Evolutionary conservation across 305 asterid species (phyloP), one percentile per base, ranked within the genome.

Genomic region (Fraxinus xanthoxyloides): DNA sequence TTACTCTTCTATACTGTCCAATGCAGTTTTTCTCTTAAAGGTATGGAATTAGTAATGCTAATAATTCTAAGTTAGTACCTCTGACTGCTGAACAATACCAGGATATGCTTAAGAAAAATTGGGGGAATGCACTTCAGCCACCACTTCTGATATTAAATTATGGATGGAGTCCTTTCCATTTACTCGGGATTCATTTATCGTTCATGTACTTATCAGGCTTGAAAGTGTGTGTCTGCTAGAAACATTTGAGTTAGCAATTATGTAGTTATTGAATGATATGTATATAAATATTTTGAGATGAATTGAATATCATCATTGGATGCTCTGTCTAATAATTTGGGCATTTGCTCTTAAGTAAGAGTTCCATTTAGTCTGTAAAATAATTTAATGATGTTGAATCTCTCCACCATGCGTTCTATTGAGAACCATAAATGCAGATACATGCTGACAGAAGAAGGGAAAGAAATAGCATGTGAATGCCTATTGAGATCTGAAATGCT

Each of bases 381-480:
- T 34, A 63, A 9, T 81, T 1, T 48, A 76, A 54, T 40, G 40
- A 72, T 76, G 67, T 81, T 0, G 17, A 65, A 48, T 69, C 7
- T 24, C 8, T 30, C 5, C 48, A 59, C 19, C 36, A 32, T 69
- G 15, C 69, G 65, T 82, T 82, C 81, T 77, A 56, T 78, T 83
- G 84, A 70, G 74, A 82, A 82, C 69, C 79, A 54, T 76, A 75
- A 26, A 73, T 83, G 80, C 89, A 95, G 99, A 87, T 95, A 95
- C 88, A 95, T 94, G 99, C 88, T 95, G 88, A 91, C 98, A 2
- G 97, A 91, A 79, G 97, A 93, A 90, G 99, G 99, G 80, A 94
- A 91, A 86, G 93, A 91, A 85, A 91, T 87, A 46, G 99, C 99
- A n/a, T 91, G 80, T 38, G 95, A 92, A 81, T 94, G 98, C 87